Evolutionary conservation across 176 grass and related monocot genomes (phyloP), one percentile per base, ranked within the genome.

Genomic region (Oryza meyeriana): DNA sequence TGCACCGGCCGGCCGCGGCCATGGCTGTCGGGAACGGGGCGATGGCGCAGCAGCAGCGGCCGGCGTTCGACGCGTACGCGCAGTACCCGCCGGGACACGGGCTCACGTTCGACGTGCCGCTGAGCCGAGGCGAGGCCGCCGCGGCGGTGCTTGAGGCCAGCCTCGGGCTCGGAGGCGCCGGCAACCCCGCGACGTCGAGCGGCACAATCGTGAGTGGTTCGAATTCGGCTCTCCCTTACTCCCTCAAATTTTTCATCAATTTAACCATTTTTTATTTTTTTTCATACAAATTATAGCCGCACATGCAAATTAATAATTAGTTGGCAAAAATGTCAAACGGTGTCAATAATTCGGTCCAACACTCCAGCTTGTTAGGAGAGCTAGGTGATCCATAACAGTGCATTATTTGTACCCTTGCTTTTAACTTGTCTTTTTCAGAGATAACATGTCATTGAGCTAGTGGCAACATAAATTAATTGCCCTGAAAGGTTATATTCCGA

Each of bases 181-280:
- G 66, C 61, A 74, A 44, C 81, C 77, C 31, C 36, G 25, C 30
- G 76, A 89, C 88, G 69, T 73, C 72, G 55, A 61, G 55, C 29
- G n/a, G 24, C 88, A 38, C 84, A 65, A 87, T 76, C 87, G 88
- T 85, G 85, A 89, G 87, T 89, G 87, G 71, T 89, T 85, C 81
- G 76, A 55, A 55, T 55, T 55, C 50, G 50, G 18, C 50, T 55
- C 50, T 22, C 50, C 22, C 50, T 55, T 9, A 20, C 1, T 17
- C 45, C 45, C 45, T 48, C 45, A 48, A 48, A 14, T 22, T 55
- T 55, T 1, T 1, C 18, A 22, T 52, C 22, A 55, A 55, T 55
- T 7, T 55, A 55, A 52, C 7, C 48, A 17, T 55, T 55, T 1
- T 59, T n/a, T 55, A 55, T 55, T 2, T 55, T 11, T 12, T 14